phyloP scores from a whole-genome alignment of 2,329 filamentous ascomycete genomes.

The Fusarium sp. region DNA sequence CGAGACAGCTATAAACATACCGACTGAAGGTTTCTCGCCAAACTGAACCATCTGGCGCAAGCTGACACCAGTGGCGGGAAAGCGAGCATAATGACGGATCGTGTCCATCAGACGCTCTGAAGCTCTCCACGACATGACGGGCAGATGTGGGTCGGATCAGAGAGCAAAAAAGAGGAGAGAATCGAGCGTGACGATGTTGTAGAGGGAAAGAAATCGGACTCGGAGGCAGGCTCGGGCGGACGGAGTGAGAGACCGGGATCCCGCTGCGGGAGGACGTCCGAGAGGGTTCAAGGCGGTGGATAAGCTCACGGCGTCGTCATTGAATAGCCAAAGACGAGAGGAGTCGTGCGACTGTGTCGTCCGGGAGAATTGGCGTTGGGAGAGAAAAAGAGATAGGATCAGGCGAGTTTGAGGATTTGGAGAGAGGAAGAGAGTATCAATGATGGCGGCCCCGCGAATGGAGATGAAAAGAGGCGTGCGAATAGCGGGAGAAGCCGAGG shows the following conservation, averaged over 20 bases:
- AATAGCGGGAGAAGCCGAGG: constrained; percentile 50
- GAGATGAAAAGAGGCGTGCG: constrained; percentile 32
- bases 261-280: constrained; percentile 43
- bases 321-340: constrained; percentile 36
- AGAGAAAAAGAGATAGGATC: constrained; percentile 6
- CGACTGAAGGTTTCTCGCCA: constrained; percentile 90
- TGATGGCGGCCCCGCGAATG: constrained; percentile 46
- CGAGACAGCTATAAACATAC: constrained; percentile 82
- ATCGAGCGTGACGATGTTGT: constrained; percentile 16
- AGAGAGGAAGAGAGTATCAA: constrained; percentile 30
- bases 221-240: constrained; percentile 47
- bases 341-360: constrained; percentile 30
- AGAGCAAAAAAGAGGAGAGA: constrained; percentile 21
- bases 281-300: constrained; percentile 36
- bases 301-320: constrained; percentile 50
- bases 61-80: constrained; percentile 95
- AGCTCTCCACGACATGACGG: constrained; percentile 90
- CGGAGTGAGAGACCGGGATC: constrained; percentile 45
- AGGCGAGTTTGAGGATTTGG: constrained; percentile 41
- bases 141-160: constrained; percentile 29
- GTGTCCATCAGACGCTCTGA: constrained; percentile 93
- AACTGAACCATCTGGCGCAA: constrained; percentile 99
- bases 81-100: constrained; percentile 97
- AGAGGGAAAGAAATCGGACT: constrained; percentile 38
- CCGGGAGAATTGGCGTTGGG: constrained; percentile 30